These are phyloP conservation scores for Scedosporium apiospermum DNA, from an alignment of 2,329 filamentous ascomycete genomes.

Conservation along the genomic window DNA sequence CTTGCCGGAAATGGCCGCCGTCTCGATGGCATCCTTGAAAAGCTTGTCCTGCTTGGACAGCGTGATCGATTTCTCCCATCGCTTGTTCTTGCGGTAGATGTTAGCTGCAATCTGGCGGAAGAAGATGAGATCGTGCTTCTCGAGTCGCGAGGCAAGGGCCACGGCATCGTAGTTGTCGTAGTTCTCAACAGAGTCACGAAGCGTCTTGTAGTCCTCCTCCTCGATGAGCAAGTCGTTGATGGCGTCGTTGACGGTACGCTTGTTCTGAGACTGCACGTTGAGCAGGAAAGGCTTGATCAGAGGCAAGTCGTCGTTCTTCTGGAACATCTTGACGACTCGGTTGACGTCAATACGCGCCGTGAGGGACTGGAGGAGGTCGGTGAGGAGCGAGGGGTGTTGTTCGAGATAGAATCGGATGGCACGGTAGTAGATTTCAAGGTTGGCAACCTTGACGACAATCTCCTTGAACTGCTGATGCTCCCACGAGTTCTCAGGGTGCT, in stretches of 20 bases:
- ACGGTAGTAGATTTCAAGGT: slow-evolving; percentile 98
- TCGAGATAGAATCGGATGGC: slow-evolving; percentile 95
- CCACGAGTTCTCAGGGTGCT: slow-evolving; percentile 94
- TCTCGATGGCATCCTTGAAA: slow-evolving; percentile 99
- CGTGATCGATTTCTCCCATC: slow-evolving; percentile 98
- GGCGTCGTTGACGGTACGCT: slow-evolving; percentile 93
- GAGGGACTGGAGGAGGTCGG: slow-evolving; percentile 85
- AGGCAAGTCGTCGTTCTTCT: slow-evolving; percentile 95
- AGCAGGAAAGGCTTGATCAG: slow-evolving; percentile 98
- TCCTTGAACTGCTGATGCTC: slow-evolving; percentile 99
- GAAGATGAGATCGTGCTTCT: slow-evolving; percentile 97
- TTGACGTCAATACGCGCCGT: slow-evolving; percentile 96
- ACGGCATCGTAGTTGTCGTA: slow-evolving; percentile 99
- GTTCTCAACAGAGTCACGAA: slow-evolving; percentile 94
- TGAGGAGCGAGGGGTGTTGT: slow-evolving; percentile 89
- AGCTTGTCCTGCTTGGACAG: slow-evolving; percentile 98
- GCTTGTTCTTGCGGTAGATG: slow-evolving; percentile 99
- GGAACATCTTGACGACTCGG: slow-evolving; percentile 97
- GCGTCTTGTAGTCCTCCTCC: slow-evolving; percentile 98
- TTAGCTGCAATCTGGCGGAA: slow-evolving; percentile 97
- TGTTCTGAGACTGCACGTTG: slow-evolving; percentile 94
- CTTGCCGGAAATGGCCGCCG: slow-evolving; percentile 85
- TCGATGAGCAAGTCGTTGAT: slow-evolving; percentile 97
- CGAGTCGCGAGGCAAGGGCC: slow-evolving; percentile 80
- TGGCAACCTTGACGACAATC: slow-evolving; percentile 93